phyloP scores from a whole-genome alignment of 1,284 basidiomycete species.

The Ustilago lituana region DNA sequence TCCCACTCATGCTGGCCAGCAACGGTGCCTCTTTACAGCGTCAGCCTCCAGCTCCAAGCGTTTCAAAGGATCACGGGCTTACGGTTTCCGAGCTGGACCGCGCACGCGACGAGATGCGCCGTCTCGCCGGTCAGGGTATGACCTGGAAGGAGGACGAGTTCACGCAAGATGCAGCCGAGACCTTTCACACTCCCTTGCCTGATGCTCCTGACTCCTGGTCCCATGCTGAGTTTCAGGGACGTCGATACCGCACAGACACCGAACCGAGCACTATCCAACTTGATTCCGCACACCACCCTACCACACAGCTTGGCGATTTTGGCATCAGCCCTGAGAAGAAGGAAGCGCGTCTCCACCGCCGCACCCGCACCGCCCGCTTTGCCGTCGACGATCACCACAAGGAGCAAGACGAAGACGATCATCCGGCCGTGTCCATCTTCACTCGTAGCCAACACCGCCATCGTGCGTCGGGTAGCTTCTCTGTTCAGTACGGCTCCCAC shows the following conservation, averaged over 20 bases:
- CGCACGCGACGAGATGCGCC: constrained; percentile 35
- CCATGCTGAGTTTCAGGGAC: constrained; percentile 6
- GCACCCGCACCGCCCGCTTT: constrained; percentile 39
- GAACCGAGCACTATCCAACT: background rate
- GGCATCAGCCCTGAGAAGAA: constrained; percentile 42
- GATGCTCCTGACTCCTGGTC: constrained; percentile 22
- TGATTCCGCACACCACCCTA: background rate
- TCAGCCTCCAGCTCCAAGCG: background rate
- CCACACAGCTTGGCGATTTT: constrained; percentile 25
- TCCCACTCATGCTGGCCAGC: constrained; percentile 35
- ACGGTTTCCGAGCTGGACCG: constrained; percentile 29
- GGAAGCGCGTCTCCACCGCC: constrained; percentile 22
- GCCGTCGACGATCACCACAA: constrained; percentile 19
- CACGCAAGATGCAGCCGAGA: constrained; percentile 13
- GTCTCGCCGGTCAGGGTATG: constrained; percentile 33
- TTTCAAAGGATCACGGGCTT: constrained; percentile 14
- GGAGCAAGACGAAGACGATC: constrained; percentile 8
- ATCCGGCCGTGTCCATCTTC: constrained; percentile 34
- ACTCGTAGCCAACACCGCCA: constrained; percentile 27
- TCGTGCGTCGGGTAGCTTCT: constrained; percentile 22
- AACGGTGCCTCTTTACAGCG: constrained; percentile 5
- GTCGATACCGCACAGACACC: background rate
- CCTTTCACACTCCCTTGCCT: constrained; percentile 33
- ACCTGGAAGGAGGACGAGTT: constrained; percentile 10
- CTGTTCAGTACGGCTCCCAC: constrained; percentile 14